Base-by-base conservation (phyloP, 73 alveolate genomes). In the Stentor coeruleus region DNA sequence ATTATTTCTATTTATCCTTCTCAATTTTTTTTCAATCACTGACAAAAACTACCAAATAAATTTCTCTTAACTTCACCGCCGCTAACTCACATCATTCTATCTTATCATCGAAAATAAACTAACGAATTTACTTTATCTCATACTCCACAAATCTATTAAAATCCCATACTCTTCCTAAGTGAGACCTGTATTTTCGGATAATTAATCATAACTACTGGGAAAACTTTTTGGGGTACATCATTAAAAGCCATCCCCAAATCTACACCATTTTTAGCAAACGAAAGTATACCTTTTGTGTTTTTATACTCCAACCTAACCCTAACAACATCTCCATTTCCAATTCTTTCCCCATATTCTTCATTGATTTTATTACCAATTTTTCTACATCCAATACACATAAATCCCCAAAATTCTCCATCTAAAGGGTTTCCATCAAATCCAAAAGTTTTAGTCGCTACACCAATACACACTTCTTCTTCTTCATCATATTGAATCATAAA, bases 401-500 rank as follows among this genome's bases (percentile, higher is more conserved):
- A 15, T 66, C 81, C 81, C 49, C 81, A 66, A 2, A 66, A 66
- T 33, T 15, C 14, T 20, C 81, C 81, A 33, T 66, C 81, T 30
- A 57, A 57, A 1, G 81, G 59, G 38, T 36, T 20, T 30, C 59
- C 81, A 66, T 66, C n/a, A 30, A 66, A 36, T 36, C 26, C 81
- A 30, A 66, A 36, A n/a, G n/a, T 36, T 66, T 66, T 30, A 33
- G n/a, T 30, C 35, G 88, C 90, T 38, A 84, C 85, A 55, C 90
- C 90, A 30, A 84, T 81, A 41, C 75, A 84, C 30, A 84, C 58
- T 3, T 84, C 90, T 1, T 57, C 73, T 20, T 57, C 73, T n/a
- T 57, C 73, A n/a, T n/a, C n/a, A n/a, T n/a, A n/a, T n/a, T n/a
- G n/a, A 0, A 79, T 87, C 41, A 39, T 66, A 59, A 66, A 66